Base-by-base conservation (phyloP, 768 basidiomycete species). In the Lenzites betulinus region DNA sequence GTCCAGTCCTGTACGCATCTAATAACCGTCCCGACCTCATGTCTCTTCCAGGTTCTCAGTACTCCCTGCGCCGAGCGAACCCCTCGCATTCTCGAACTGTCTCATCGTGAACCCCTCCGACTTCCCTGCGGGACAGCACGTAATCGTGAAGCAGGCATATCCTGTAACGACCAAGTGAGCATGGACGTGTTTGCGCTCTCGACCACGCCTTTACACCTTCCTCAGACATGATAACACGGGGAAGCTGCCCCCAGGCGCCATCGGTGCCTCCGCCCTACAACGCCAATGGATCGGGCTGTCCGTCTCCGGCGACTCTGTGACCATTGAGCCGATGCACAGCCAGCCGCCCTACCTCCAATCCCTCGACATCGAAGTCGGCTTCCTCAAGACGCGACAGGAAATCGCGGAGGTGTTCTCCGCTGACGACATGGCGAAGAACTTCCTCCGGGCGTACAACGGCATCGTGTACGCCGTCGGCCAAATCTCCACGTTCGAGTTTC, bases 211-310 rank as follows among this genome's bases (percentile, higher is more conserved):
- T 30, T n/a, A 62, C 59, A 43, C 5, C 11, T 46, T 36, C 16
- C 11, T 41, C 67, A 95, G 93, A 47, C 88, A 92, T 64, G 93
- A 95, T 66, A 85, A 88, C 60, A 90, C 91, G 1, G 84, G 83
- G 5, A 87, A 83, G 61, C 71, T 99, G 4, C 75, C 75, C 5
- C 84, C 85, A 0, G 89, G 92, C 3, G 74, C 77, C 1, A 80
- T 98, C 28, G 94, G 89, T n/a, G 86, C 87, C 7, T 89, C 90
- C 28, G 80, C 84, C 23, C 75, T 85, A 59, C 92, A 94, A 60
- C 84, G 97, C 11, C 87, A 92, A 76, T 99, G 94, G 94, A 89
- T 95, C 43, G 88, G 88, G 6, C 80, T 98, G 7, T 93, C 93
- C 16, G 74, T 89, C 41, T 73, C 79, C 2, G 93, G 93, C 0